A percentile compares a stretch with the other conserved stretches of the same genome.
phyloP scores from a whole-genome alignment of 2,329 filamentous ascomycete genomes.

The Zymoseptoria passerinii region DNA sequence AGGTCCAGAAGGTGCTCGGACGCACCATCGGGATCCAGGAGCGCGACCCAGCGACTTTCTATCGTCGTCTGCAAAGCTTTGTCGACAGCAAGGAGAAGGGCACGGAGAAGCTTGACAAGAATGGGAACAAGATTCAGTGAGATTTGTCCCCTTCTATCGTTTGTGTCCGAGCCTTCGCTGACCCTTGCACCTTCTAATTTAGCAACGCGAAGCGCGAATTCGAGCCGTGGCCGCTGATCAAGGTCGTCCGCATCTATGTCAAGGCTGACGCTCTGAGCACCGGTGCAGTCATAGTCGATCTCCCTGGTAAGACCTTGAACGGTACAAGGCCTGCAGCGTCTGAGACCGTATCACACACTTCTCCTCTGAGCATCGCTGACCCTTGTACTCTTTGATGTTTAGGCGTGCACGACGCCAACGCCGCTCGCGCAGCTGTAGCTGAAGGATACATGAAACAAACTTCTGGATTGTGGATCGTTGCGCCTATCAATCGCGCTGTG shows the following conservation, averaged over 20 bases:
- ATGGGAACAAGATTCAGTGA: slow-evolving; percentile 23
- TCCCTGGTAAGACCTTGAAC: slow-evolving; percentile 39
- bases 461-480: slow-evolving; percentile 53
- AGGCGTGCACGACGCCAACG: slow-evolving; percentile 49
- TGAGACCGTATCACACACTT: too few relatives aligned
- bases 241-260: slow-evolving; percentile 45
- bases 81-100: slow-evolving; percentile 50
- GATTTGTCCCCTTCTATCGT: not conserved
- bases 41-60: slow-evolving; percentile 35
- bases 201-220: slow-evolving; percentile 26
- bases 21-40: slow-evolving; percentile 35
- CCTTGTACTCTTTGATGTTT: too few relatives aligned
- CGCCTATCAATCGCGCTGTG: slow-evolving; percentile 52
- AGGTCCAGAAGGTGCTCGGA: slow-evolving; percentile 41
- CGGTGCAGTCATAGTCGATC: slow-evolving; percentile 49
- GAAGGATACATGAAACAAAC: slow-evolving; percentile 53
- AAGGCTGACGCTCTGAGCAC: slow-evolving; percentile 45
- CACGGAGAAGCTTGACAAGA: slow-evolving; percentile 24
- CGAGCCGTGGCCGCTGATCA: slow-evolving; percentile 47
- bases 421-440: slow-evolving; percentile 51
- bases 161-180: not conserved
- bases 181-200: not conserved
- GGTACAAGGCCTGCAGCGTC: too few relatives aligned
- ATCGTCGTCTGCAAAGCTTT: slow-evolving; percentile 40
- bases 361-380: too few relatives aligned